These are phyloP conservation scores for Penicillium sp. DNA, from an alignment of 2,329 filamentous ascomycete genomes.

Conservation along the genomic window DNA sequence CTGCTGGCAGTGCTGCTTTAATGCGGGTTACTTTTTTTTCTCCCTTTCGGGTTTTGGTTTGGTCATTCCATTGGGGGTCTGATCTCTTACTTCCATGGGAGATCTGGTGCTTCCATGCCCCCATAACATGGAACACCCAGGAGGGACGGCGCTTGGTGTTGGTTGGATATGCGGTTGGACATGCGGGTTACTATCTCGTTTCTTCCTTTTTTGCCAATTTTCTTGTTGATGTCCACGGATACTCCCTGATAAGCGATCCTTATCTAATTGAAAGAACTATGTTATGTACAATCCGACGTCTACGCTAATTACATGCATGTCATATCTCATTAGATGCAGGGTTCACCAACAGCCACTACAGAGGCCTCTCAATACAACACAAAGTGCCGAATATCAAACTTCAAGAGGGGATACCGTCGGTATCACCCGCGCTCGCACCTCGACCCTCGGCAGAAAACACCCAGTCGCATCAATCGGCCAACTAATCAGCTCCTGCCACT, in stretches of 20 bases:
- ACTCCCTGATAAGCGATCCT: conserved; percentile 1
- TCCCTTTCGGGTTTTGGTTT: too few species aligned
- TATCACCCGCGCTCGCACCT: not conserved
- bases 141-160: conserved; percentile 1
- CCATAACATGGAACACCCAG: not conserved
- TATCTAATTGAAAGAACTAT: conserved; percentile 7
- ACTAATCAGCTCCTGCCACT: conserved; percentile 29
- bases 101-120: not conserved
- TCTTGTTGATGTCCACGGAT: not conserved
- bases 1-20: conserved; percentile 14
- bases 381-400: conserved; percentile 2
- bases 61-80: not conserved
- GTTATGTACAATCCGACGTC: conserved; percentile 1
- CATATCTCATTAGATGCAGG: conserved; percentile 11
- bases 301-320: conserved; percentile 7
- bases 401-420: not conserved
- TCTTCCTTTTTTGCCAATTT: not conserved
- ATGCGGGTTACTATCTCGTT: not conserved
- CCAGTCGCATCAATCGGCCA: conserved; percentile 38
- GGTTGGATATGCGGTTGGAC: not conserved
- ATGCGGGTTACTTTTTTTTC: conserved; percentile 4
- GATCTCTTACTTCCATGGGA: too few species aligned
- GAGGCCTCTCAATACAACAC: not conserved
- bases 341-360: not conserved
- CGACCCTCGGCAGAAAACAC: conserved; percentile 20